A percentile compares a stretch with the other conserved stretches of the same genome.
These are phyloP conservation scores for Eucalyptus erythrocorys DNA, from an alignment of 345 rosid genomes.

Conservation along the genomic window DNA sequence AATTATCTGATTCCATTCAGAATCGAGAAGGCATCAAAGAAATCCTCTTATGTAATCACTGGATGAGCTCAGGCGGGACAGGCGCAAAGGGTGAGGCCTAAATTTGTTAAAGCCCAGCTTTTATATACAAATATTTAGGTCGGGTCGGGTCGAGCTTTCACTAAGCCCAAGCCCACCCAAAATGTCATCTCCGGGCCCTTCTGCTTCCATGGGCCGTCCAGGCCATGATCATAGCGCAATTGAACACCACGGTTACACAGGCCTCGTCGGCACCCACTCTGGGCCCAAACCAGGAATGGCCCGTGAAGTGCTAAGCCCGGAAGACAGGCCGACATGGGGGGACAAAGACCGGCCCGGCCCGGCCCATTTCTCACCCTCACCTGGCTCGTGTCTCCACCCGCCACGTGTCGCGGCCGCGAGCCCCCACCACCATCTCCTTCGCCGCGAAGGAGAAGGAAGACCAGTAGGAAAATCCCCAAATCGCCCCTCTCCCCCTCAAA, in stretches of 20 bases:
- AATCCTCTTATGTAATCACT: not conserved
- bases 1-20: not conserved
- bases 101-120: not conserved
- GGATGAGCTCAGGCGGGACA: not conserved
- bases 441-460: not conserved
- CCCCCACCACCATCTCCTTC: not conserved
- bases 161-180: not conserved
- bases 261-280: not conserved
- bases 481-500: not conserved
- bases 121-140: not conserved
- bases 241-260: not conserved
- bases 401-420: not conserved
- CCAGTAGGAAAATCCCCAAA: not conserved
- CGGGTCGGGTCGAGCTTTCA: not conserved
- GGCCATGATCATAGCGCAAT: not conserved
- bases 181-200: not conserved
- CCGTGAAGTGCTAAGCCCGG: not conserved
- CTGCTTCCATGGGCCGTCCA: not conserved
- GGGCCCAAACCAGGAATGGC: not conserved
- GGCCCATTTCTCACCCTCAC: not conserved
- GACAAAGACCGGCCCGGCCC: not conserved
- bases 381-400: fast-evolving
- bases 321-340: not conserved
- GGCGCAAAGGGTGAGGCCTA: not conserved
- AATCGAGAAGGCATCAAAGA: not conserved